phyloP scores from a whole-genome alignment of 139 green algal species.

The Chlorella sp. region DNA sequence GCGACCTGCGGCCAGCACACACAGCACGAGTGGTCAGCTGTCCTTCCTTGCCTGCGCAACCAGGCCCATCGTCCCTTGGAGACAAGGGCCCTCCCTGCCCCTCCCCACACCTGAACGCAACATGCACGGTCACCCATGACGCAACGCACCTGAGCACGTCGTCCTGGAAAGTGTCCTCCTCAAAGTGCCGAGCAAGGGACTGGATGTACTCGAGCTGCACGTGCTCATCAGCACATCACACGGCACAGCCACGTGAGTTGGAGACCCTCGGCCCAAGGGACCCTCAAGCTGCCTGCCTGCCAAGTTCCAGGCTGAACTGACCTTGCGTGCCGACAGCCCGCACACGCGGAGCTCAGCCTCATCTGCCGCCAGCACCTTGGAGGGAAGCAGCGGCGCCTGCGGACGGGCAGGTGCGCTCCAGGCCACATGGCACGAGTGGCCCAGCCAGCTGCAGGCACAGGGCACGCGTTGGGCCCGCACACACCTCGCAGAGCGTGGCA shows the following conservation, averaged over 20 bases:
- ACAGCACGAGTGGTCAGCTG: no score
- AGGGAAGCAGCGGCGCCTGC: neutral
- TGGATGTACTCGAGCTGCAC: neutral
- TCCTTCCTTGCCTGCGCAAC: no score
- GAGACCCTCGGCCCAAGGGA: no score
- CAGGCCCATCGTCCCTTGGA: neutral
- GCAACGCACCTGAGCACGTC: neutral
- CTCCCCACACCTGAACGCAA: no score
- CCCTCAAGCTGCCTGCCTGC: neutral
- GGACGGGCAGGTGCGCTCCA: neutral
- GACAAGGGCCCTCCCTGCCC: neutral
- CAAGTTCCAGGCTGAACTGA: neutral
- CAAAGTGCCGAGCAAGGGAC: neutral
- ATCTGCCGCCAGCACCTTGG: neutral
- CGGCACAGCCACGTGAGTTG: no score
- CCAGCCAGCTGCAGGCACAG: no score
- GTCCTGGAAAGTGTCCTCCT: neutral
- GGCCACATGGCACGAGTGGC: no score
- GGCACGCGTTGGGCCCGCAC: neutral
- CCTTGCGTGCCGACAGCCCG: conserved; percentile 3
- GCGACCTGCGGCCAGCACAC: no score
- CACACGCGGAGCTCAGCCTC: neutral
- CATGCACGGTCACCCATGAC: no score
- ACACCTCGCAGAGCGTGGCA: neutral
- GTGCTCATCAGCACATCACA: neutral